These are phyloP conservation scores for Talaromyces thailandensis DNA, from an alignment of 495 filamentous ascomycete genomes.

Conservation along the genomic window DNA sequence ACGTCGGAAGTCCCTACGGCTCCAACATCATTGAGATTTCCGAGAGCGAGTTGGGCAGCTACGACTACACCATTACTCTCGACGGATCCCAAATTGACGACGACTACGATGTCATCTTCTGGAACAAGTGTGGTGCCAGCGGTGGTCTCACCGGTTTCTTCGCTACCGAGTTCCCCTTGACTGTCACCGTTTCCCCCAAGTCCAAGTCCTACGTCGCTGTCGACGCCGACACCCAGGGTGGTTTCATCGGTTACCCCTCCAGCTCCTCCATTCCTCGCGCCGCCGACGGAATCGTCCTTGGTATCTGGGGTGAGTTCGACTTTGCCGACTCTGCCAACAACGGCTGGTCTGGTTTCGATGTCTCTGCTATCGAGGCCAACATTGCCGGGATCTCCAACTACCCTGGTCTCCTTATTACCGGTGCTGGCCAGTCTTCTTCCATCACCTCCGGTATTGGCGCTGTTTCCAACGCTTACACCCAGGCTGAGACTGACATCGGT, in stretches of 20 bases:
- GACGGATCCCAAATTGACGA: conserved; percentile 22
- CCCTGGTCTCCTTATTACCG: conserved; percentile 13
- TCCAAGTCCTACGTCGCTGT: conserved; percentile 38
- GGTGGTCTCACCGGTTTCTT: conserved; percentile 31
- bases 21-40: conserved; percentile 42
- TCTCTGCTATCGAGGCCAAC: conserved; percentile 30
- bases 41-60: conserved; percentile 23
- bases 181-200: conserved; percentile 28
- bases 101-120: conserved; percentile 33
- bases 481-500: conserved; percentile 22
- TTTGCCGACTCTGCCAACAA: conserved; percentile 24
- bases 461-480: conserved; percentile 30
- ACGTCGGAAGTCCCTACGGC: conserved; percentile 42
- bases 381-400: conserved; percentile 15
- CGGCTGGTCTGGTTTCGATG: conserved; percentile 34
- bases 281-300: conserved; percentile 9
- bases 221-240: conserved; percentile 34
- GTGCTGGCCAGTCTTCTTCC: conserved; percentile 20
- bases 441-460: conserved; percentile 17
- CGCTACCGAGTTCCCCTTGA: conserved; percentile 26
- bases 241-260: conserved; percentile 15
- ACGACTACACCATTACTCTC: conserved; percentile 39
- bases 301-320: conserved; percentile 36
- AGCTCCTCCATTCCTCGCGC: conserved; percentile 4
- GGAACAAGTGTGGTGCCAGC: conserved; percentile 42